Evolutionary conservation across 371 early-diverging fungal species (phyloP).

Genomic region (Lichtheimia hyalospora): DNA sequence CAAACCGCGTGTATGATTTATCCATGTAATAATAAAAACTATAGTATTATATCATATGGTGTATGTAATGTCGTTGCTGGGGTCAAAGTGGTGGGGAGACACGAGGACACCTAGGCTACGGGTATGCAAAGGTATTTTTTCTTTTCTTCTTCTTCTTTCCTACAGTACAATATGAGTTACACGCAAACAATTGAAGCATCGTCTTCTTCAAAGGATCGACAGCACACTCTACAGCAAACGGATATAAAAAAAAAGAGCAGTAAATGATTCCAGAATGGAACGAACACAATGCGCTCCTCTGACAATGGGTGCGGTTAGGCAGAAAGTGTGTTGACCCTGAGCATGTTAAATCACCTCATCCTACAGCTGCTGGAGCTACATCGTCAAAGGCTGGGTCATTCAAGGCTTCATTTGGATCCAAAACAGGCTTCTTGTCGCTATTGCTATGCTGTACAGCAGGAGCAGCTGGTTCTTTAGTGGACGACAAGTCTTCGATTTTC

Average conservation of each 20-base stretch:
- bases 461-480: constrained; percentile 11
- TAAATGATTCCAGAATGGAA: not conserved
- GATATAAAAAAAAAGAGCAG: not conserved
- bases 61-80: not conserved
- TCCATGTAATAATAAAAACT: not conserved
- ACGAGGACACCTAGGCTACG: too few species aligned
- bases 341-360: constrained; percentile 12
- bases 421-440: constrained; percentile 21
- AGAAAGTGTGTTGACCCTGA: constrained; percentile 9
- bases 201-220: not conserved
- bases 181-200: not conserved
- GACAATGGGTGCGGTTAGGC: constrained; percentile 4
- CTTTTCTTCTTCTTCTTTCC: too few species aligned
- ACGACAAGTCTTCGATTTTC: constrained; percentile 15
- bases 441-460: constrained; percentile 23
- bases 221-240: not conserved
- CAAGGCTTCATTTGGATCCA: constrained; percentile 13
- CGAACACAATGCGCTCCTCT: not conserved
- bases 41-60: too few species aligned
- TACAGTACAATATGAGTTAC: not conserved
- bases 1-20: constrained; percentile 35
- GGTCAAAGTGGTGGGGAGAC: too few species aligned
- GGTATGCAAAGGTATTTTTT: too few species aligned
- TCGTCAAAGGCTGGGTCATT: constrained; percentile 6
- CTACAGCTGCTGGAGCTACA: constrained; percentile 1